Percentiles rank a stretch among this genome's conserved stretches.
These are phyloP conservation scores for Quercus cerris DNA, from an alignment of 306 rosid genomes.

Conservation along the genomic window DNA sequence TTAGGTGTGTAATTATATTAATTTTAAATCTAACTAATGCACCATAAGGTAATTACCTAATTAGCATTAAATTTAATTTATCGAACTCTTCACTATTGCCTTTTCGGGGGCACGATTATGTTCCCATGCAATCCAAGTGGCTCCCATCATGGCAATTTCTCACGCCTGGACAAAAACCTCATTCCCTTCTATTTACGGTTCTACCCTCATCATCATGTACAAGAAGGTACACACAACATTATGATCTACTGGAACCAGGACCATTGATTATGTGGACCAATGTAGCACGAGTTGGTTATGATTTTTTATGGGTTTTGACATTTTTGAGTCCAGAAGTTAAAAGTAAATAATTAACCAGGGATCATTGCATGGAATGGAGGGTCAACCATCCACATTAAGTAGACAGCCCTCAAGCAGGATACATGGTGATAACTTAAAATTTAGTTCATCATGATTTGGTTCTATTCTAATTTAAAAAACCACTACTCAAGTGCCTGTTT, in stretches of 20 bases:
- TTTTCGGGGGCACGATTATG: slow-evolving; percentile 29
- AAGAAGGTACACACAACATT: slow-evolving; percentile 39
- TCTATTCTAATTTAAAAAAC: not conserved
- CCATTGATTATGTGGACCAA: slow-evolving; percentile 56
- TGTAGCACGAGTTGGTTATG: slow-evolving; percentile 31
- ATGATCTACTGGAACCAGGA: slow-evolving; percentile 35
- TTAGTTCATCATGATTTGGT: slow-evolving; percentile 16
- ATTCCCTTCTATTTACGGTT: slow-evolving; percentile 7
- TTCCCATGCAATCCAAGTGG: slow-evolving; percentile 54
- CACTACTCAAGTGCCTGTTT: not conserved
- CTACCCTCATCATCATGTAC: slow-evolving; percentile 40
- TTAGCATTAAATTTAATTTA: not conserved
- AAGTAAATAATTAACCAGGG: slow-evolving; percentile 15
- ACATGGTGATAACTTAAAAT: not conserved
- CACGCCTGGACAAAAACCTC: slow-evolving; percentile 43
- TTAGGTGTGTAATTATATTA: not conserved
- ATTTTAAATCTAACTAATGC: too few species aligned
- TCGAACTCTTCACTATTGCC: slow-evolving; percentile 1
- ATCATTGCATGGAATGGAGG: not conserved
- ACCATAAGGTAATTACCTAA: not conserved
- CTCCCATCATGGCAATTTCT: slow-evolving; percentile 49
- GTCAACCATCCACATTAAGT: not conserved
- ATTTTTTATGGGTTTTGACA: slow-evolving; percentile 31
- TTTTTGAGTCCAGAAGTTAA: slow-evolving; percentile 35
- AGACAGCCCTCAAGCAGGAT: not conserved